A percentile compares a stretch with the other conserved stretches of the same genome.
Conservation (phyloP, 176 grass and related monocot genomes). For the Dactylis glomerata region DNA sequence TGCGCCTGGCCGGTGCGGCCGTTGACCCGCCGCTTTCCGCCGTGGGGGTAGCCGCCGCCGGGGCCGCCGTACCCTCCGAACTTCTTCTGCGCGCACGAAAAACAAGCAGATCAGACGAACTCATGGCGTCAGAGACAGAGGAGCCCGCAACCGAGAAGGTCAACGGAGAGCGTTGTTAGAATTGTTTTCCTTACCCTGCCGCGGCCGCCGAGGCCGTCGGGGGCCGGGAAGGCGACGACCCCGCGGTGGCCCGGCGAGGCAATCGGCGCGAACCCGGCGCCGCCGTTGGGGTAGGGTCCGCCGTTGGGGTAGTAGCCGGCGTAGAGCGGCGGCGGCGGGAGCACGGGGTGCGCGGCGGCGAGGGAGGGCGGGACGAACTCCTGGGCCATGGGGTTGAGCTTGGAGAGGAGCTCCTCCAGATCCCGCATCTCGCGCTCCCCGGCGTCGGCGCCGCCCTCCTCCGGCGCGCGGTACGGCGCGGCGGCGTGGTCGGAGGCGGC, state of each 20-base stretch:
- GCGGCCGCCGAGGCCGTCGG: slow-evolving; percentile 32
- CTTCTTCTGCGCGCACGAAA: slow-evolving; percentile 48
- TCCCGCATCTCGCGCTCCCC: slow-evolving; percentile 90
- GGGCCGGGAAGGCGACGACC: slow-evolving; percentile 45
- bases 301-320: slow-evolving; percentile 46
- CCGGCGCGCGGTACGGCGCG: background rate
- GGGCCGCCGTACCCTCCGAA: slow-evolving; percentile 24
- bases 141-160: background rate
- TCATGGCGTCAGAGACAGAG: background rate
- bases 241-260: slow-evolving; percentile 34
- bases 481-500: background rate
- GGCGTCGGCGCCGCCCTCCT: slow-evolving; percentile 26
- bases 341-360: slow-evolving; percentile 13
- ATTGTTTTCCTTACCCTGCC: slow-evolving; percentile 41
- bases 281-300: slow-evolving; percentile 53
- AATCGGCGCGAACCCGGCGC: slow-evolving; percentile 19
- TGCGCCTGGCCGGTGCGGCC: slow-evolving; percentile 87
- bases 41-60: slow-evolving; percentile 39
- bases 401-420: slow-evolving; percentile 96
- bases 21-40: slow-evolving; percentile 70
- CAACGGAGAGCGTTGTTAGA: background rate
- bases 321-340: background rate
- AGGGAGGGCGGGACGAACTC: slow-evolving; percentile 93
- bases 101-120: background rate
- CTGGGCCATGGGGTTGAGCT: slow-evolving; percentile 99